Evolutionary conservation across 495 filamentous ascomycete genomes (phyloP), one percentile per base, ranked within the genome.

Genomic region (Xylaria bambusicola): DNA sequence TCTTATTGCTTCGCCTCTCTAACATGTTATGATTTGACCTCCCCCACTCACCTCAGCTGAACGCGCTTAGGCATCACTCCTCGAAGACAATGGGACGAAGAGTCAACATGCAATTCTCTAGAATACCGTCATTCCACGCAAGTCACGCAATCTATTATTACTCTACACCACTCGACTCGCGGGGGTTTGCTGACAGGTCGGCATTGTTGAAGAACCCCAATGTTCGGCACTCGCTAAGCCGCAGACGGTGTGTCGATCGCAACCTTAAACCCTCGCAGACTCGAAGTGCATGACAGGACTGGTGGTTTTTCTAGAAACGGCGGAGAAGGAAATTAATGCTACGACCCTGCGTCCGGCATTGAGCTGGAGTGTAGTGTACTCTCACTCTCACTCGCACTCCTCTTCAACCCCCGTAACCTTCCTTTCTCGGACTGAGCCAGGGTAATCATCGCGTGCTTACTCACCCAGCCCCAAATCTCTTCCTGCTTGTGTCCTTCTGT

Each of bases 231-330:
- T 56, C 9, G 42, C 27, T 23, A 33, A 33, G 42, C 53, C 20
- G 21, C 29, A 23, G 53, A 20, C 15, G 10, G 10, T 8, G 23
- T 56, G 53, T 26, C 53, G 53, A 56, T 56, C 53, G 18, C 26
- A 45, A 56, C 53, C 42, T 38, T 56, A 56, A 33, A 5, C 10
- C 29, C 10, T 33, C 29, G 5, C 10, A n/a, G n/a, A n/a, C 23
- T 47, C 53, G 20, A 18, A 56, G 41, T n/a, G 23, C n/a, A 13
- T 36, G 44, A 29, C 27, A 17, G 5, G 29, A 10, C 29, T 27
- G 13, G 36, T 57, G 45, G n/a, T 49, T 49, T n/a, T 57, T 57
- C 55, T 35, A 46, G 44, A 57, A 41, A 57, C 6, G 24, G 55
- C 35, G 49, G 42, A 40, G 55, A 40, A 38, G 2, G n/a, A 33